Base-by-base conservation (phyloP, 2,329 filamentous ascomycete genomes). In the Sporothrix protearum region DNA sequence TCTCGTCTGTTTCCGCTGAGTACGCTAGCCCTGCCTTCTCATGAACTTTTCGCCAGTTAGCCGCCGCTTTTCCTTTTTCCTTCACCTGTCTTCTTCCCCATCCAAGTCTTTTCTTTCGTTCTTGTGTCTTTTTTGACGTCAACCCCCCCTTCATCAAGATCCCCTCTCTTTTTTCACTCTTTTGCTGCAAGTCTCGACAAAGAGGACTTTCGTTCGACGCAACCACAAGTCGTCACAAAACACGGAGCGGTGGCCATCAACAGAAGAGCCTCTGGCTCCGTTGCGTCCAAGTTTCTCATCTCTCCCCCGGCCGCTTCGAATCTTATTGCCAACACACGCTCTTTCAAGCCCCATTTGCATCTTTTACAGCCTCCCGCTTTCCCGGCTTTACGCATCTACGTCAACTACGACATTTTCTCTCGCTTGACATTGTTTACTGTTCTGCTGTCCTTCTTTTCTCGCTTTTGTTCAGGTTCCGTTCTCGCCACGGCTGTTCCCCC, bases 1-100 rank as follows among this genome's bases (percentile, higher is more conserved):
- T 71, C 63, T 70, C 51, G 68, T 69, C 71, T 30, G 39, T 30
- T 66, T 49, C 67, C 68, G 71, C 19, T 9, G 42, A 67, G n/a
- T 22, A 71, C 71, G 68, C 71, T 72, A 72, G 67, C 61, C 53
- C 39, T 68, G 22, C 16, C 68, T 57, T 63, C 49, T 53, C 45
- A 63, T 57, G 47, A 57, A 39, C 69, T 33, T 71, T 67, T 49
- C 36, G 36, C 59, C 69, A 36, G 69, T 70, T 70, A 72, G 68
- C 51, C 68, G 63, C 57, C 59, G 51, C 59, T 42, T 71, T 68
- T 30, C 69, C 36, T 36, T 59, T 71, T 67, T 66, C 55, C 51
- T 70, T 72, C 57, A 72, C 71, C 71, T 72, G 25, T 47, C 69
- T 51, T 53, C 45, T 55, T 59, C 25, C 42, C 42, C 47, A 12